Base-by-base conservation (phyloP, 768 basidiomycete species). In the Artomyces pyxidatus region DNA sequence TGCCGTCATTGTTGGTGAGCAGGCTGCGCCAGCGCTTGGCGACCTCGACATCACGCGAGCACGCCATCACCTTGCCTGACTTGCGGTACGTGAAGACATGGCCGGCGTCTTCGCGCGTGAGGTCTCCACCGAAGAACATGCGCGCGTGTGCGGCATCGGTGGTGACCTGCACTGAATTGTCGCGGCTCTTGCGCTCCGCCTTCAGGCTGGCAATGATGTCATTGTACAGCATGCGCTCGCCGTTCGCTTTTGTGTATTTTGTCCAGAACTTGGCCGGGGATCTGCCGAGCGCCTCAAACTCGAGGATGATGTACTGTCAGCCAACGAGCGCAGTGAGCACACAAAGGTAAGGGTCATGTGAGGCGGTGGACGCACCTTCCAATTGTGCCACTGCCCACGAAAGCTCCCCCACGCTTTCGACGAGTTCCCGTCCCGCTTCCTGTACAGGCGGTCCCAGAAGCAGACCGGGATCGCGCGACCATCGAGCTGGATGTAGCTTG, bases 381-480 rank as follows among this genome's bases (percentile, higher is more conserved):
- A 57, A 4, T 57, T 54, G 2, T 32, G 30, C 54, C 51, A 60
- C 25, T 55, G 45, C 1, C 7, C 49, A 7, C 49, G 49, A n/a
- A 59, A 27, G 4, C 32, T 45, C 1, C 53, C 48, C 59, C 60
- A 60, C 3, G 48, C 45, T 3, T 38, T 10, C 11, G 17, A 9
- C 27, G 50, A 48, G 23, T 19, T 29, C 0, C 54, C 50, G 1
- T 4, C 27, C 1, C 39, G 35, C 32, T 54, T 58, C 47, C 56
- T 54, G 48, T 54, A 59, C 45, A 60, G 40, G 27, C 29, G 28
- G 0, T 27, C 42, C 61, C 58, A 60, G 47, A 56, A 48, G 23
- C 57, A 54, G 43, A 62, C 17, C 0, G 56, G 52, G 1, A 59
- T 54, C 2, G 52, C 51, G 4, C 22, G 42, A 3, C 53, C 56